Conservation (phyloP, 2,329 filamentous ascomycete species). For the Monosporascus ibericus region DNA sequence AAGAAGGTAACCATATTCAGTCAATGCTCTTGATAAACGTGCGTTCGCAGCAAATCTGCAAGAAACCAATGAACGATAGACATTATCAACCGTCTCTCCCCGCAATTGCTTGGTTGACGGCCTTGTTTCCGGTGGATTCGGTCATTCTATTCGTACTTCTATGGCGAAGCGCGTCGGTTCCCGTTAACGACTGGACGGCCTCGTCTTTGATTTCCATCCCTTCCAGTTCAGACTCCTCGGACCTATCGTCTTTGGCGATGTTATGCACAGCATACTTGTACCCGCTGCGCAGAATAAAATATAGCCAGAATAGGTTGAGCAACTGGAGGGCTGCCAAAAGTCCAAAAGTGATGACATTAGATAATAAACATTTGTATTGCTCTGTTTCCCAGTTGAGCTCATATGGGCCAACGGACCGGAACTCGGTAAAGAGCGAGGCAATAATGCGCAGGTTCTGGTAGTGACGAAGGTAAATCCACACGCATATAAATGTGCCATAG, state of each 20-base stretch:
- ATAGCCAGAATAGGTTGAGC: constrained; percentile 58
- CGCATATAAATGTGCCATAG: constrained; percentile 57
- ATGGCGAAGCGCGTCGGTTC: too few species aligned
- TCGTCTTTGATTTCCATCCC: background rate
- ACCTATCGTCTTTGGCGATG: constrained; percentile 50
- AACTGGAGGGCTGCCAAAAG: constrained; percentile 48
- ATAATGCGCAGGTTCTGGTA: constrained; percentile 58
- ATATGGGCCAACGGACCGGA: constrained; percentile 50
- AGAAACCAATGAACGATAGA: too few species aligned
- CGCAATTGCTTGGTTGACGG: too few species aligned
- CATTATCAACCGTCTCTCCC: too few species aligned
- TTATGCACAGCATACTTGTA: constrained; percentile 44
- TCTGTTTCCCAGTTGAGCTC: constrained; percentile 52
- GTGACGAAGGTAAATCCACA: constrained; percentile 69
- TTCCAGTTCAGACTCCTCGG: constrained; percentile 31
- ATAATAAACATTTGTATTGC: constrained; percentile 54
- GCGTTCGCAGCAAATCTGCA: too few species aligned
- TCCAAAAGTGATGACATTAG: constrained; percentile 45
- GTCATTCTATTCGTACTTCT: too few species aligned
- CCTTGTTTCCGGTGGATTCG: too few species aligned
- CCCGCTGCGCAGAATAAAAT: constrained; percentile 49
- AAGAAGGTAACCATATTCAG: too few species aligned
- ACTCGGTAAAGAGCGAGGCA: constrained; percentile 50
- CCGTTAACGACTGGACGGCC: too few species aligned
- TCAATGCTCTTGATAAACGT: too few species aligned